phyloP scores from a whole-genome alignment of 2,329 filamentous ascomycete species.

The Chrysoporthe puriensis region DNA sequence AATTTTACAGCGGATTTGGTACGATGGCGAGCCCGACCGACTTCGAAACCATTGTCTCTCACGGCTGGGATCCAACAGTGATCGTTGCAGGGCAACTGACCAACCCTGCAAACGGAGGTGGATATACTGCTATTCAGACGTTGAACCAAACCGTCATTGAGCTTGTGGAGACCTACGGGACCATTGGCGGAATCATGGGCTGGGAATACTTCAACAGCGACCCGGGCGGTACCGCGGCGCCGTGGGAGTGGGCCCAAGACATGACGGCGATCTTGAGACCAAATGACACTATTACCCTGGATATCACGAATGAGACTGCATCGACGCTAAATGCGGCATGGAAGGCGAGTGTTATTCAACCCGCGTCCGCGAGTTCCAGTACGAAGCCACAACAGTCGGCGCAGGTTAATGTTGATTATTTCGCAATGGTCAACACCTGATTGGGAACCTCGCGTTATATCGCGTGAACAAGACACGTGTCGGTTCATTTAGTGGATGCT shows the following conservation, averaged over 20 bases:
- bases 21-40: constrained; percentile 49
- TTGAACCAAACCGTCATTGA: constrained; percentile 47
- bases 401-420: constrained; percentile 34
- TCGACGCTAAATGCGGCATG: constrained; percentile 31
- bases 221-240: constrained; percentile 63
- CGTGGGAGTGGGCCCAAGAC: constrained; percentile 78
- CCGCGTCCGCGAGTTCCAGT: neutral
- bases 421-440: constrained; percentile 35
- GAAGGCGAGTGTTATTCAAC: constrained; percentile 29
- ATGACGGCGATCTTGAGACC: constrained; percentile 58
- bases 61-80: constrained; percentile 73
- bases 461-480: neutral
- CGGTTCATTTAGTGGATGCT: neutral
- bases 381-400: neutral
- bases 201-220: constrained; percentile 93
- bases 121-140: constrained; percentile 54
- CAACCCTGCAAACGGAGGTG: constrained; percentile 71
- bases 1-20: constrained; percentile 94
- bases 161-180: constrained; percentile 56
- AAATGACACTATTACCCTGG: constrained; percentile 28
- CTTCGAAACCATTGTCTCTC: constrained; percentile 56
- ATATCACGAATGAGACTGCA: constrained; percentile 32
- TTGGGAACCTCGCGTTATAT: neutral
- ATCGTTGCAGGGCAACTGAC: constrained; percentile 84
- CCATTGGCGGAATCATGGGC: constrained; percentile 87